Evolutionary conservation across 805 yeast species (phyloP).

Genomic region (Sugiyamaella marilandica): DNA sequence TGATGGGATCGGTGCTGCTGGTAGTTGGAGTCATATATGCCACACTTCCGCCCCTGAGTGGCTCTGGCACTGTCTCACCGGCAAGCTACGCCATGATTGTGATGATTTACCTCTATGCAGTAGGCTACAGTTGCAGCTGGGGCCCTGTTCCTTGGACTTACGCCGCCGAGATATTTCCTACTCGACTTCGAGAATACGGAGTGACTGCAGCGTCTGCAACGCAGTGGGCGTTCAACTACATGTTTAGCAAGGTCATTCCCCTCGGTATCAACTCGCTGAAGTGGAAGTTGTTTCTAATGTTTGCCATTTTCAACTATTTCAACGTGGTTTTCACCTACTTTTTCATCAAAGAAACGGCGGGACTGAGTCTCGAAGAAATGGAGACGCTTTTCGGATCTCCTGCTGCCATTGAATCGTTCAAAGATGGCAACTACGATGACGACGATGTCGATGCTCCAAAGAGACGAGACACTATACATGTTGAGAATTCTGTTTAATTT

Average conservation of each 20-base stretch:
- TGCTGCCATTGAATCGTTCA: conserved; percentile 16
- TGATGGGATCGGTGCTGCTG: conserved; percentile 18
- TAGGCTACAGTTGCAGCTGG: conserved; percentile 64
- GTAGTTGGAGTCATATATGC: conserved; percentile 16
- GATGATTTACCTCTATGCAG: conserved; percentile 60
- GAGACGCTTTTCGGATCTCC: conserved; percentile 47
- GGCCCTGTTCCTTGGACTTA: conserved; percentile 89
- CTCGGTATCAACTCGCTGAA: conserved; percentile 15
- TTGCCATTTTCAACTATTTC: conserved; percentile 39
- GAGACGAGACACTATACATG: background rate
- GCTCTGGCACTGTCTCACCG: conserved; percentile 4
- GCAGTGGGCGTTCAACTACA: conserved; percentile 47
- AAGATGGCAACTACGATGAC: conserved; percentile 6
- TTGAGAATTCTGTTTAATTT: background rate
- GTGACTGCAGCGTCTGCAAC: conserved; percentile 70
- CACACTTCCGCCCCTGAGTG: conserved; percentile 9
- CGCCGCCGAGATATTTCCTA: conserved; percentile 76
- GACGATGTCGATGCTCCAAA: conserved; percentile 7
- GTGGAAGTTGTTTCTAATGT: conserved; percentile 37
- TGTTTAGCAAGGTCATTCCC: conserved; percentile 37
- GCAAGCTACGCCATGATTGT: conserved; percentile 41
- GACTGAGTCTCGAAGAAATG: conserved; percentile 73
- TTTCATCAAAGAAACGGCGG: conserved; percentile 69
- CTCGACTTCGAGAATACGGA: conserved; percentile 70
- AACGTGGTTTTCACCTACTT: conserved; percentile 50